Base-by-base conservation (phyloP, 495 filamentous ascomycete genomes). In the Cercophora newfieldiana region DNA sequence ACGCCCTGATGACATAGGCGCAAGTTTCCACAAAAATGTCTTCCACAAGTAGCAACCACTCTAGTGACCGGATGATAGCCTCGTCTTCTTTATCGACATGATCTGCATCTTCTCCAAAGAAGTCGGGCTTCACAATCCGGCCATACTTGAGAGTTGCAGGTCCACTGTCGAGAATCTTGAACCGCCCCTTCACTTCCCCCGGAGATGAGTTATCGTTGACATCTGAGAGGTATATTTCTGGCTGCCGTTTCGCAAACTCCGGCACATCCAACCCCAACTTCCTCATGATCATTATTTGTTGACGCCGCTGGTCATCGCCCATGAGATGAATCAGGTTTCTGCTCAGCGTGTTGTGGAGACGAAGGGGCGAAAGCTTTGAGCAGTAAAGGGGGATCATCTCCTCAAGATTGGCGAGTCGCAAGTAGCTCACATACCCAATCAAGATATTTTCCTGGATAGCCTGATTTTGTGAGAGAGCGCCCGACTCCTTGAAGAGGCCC, bases 301-400 rank as follows among this genome's bases (percentile, higher is more conserved):
- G 81, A 22, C 82, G 75, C 12, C 83, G 77, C 18, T 79, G 74
- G 5, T 79, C 74, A 8, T 71, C 56, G 51, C 79, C 77, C 18
- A 75, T 79, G 56, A 90, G 76, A 56, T 83, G 80, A 33, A 85
- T 83, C 26, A 91, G 77, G 31, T 88, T 83, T 26, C 85, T 77
- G 64, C 82, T 87, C 7, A 91, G 70, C 18, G 80, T 81, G 53
- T 81, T 74, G 65, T 86, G 81, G 53, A 74, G 68, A 58, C 83
- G 76, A 1, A 74, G 65, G 22, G 74, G 77, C 7, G 85, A 83
- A 2, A 99, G 81, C 68, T 90, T 87, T 26, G 91, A 89, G 44
- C 90, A 93, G 77, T 99, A 99, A 2, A 94, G 80, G 3, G 94
- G 94, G 59, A 96, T 88, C 48, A 94, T 76, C 55, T 92, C 87